A percentile compares a stretch with the other conserved stretches of the same genome.
Conservation (phyloP, 2,329 filamentous ascomycete species). For the Colletotrichum chlorophyti region DNA sequence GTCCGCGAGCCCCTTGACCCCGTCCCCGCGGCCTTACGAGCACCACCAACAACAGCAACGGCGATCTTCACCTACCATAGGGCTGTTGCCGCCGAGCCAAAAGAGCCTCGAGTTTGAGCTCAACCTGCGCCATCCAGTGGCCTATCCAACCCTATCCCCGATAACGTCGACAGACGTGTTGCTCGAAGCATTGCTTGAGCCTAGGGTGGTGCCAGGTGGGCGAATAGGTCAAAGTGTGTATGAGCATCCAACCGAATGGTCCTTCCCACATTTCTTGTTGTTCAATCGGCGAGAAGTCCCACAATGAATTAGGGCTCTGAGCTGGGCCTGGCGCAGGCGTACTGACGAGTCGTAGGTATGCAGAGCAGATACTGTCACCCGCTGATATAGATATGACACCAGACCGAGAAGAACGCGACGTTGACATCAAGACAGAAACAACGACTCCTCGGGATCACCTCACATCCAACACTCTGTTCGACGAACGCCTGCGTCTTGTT, state of each 20-base stretch:
- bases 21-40: not conserved
- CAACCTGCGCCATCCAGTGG: not conserved
- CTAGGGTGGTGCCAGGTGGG: not conserved
- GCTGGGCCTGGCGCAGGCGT: not conserved
- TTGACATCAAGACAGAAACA: not conserved
- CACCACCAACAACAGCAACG: not conserved
- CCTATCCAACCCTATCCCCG: not conserved
- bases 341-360: not conserved
- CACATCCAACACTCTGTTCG: not conserved
- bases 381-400: not conserved
- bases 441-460: not conserved
- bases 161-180: not conserved
- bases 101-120: conserved; percentile 13
- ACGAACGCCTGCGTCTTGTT: not conserved
- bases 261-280: not conserved
- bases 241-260: not conserved
- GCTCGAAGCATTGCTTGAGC: not conserved
- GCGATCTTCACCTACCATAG: too few relatives aligned
- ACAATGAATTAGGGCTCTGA: not conserved
- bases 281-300: not conserved
- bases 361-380: not conserved
- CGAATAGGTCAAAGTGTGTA: not conserved
- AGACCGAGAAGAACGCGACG: not conserved
- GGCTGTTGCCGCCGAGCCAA: conserved; percentile 1
- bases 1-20: not conserved